phyloP scores from a whole-genome alignment of 1,284 basidiomycete species.

The Agroathelia rolfsii region DNA sequence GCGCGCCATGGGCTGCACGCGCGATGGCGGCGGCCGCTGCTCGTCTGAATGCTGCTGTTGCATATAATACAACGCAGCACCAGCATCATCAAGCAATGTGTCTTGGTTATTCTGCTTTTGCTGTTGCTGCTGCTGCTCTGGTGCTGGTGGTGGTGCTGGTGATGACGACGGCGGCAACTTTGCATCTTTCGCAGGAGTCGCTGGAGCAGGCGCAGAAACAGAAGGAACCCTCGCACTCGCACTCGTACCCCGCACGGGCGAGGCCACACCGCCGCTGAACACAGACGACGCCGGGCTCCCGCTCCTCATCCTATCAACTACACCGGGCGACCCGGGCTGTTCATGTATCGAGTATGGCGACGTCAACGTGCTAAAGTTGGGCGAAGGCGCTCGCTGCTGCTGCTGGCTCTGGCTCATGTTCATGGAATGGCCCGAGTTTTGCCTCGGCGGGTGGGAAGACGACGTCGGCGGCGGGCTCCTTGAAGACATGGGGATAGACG shows the following conservation, averaged over 20 bases:
- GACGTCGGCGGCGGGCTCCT: constrained; percentile 2
- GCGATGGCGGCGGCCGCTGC: constrained; percentile 16
- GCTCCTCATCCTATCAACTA: neutral
- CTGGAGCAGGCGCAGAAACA: constrained; percentile 5
- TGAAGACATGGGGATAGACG: constrained; percentile 2
- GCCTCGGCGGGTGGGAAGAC: constrained; percentile 7
- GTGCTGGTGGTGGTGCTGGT: constrained; percentile 10
- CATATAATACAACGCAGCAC: constrained; percentile 58
- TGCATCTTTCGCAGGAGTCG: constrained; percentile 12
- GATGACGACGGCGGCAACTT: constrained; percentile 7
- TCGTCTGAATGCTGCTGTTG: constrained; percentile 37
- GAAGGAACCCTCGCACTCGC: no score
- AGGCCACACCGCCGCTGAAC: constrained; percentile 13
- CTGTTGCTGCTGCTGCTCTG: constrained; percentile 1
- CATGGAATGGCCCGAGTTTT: no score
- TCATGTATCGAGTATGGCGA: constrained; percentile 29
- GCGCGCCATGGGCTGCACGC: no score
- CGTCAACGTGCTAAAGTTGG: constrained; percentile 29
- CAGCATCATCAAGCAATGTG: constrained; percentile 45
- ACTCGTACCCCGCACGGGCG: no score
- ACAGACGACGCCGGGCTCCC: neutral
- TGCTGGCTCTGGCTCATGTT: no score
- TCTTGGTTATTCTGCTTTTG: constrained; percentile 20
- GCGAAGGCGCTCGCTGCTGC: constrained; percentile 10
- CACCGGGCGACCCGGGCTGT: constrained; percentile 11